phyloP scores from a whole-genome alignment of 768 basidiomycete species.

The Bullera alba region DNA sequence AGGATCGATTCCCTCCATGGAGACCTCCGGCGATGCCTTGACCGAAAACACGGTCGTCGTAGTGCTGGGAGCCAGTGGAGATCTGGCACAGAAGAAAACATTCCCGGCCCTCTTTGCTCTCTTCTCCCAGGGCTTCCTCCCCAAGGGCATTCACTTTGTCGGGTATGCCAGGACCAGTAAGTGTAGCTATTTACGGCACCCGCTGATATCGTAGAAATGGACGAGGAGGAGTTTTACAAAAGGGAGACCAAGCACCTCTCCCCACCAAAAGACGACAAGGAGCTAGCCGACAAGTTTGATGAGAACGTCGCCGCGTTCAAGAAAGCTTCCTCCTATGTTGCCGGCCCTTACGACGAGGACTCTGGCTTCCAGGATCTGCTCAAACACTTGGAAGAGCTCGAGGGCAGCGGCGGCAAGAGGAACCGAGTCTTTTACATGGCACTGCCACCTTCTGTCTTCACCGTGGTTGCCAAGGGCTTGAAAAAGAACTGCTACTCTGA shows the following conservation, averaged over 20 bases:
- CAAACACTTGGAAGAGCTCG: constrained; percentile 68
- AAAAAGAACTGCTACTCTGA: constrained; percentile 71
- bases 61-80: constrained; percentile 91
- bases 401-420: constrained; percentile 51
- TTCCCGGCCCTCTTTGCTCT: constrained; percentile 91
- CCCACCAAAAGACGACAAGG: constrained; percentile 56
- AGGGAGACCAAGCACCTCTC: constrained; percentile 82
- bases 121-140: constrained; percentile 71
- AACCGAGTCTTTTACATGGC: constrained; percentile 93
- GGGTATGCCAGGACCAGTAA: constrained; percentile 85
- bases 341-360: constrained; percentile 82
- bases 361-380: constrained; percentile 70
- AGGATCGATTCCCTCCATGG: constrained; percentile 87
- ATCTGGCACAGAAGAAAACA: constrained; percentile 99
- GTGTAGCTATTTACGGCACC: constrained; percentile 1
- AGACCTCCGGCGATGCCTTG: constrained; percentile 61
- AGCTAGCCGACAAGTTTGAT: constrained; percentile 50
- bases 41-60: constrained; percentile 84
- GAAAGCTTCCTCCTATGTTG: constrained; percentile 66
- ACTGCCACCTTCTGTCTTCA: constrained; percentile 93
- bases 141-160: constrained; percentile 76
- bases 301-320: constrained; percentile 75
- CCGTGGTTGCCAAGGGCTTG: constrained; percentile 73
- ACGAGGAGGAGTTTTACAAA: constrained; percentile 65
- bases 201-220: constrained; percentile 29